Conservation (phyloP, 345 rosid species). For the Eucalyptus tenuipes region DNA sequence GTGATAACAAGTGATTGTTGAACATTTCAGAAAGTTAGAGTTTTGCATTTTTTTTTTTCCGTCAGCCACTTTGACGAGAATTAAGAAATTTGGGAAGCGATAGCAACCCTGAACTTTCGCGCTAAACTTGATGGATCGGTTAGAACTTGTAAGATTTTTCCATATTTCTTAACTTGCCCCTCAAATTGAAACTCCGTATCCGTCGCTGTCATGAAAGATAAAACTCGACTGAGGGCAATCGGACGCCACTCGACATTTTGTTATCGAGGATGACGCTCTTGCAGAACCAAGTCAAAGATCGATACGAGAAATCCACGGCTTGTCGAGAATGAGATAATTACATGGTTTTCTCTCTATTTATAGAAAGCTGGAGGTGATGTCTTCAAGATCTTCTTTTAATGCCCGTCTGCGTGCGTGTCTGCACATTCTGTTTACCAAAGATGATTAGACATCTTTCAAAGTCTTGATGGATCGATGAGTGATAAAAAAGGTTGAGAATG, state of each 20-base stretch:
- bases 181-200: neutral
- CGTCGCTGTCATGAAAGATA: neutral
- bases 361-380: neutral
- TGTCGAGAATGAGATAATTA: neutral
- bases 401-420: neutral
- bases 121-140: neutral
- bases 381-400: neutral
- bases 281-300: neutral
- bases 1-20: too few relatives aligned
- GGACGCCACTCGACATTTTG: neutral
- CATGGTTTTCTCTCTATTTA: neutral
- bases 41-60: too few relatives aligned
- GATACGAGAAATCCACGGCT: neutral
- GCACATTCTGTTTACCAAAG: neutral
- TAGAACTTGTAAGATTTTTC: neutral
- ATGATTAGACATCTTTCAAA: neutral
- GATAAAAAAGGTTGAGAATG: neutral
- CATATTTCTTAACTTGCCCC: too few relatives aligned
- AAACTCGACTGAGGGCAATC: neutral
- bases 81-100: neutral
- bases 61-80: neutral
- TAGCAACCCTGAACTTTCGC: neutral
- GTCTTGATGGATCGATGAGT: neutral
- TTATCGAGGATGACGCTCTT: neutral
- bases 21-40: too few relatives aligned